Conservation (phyloP, 768 basidiomycete species). For the Suillus clintonianus region DNA sequence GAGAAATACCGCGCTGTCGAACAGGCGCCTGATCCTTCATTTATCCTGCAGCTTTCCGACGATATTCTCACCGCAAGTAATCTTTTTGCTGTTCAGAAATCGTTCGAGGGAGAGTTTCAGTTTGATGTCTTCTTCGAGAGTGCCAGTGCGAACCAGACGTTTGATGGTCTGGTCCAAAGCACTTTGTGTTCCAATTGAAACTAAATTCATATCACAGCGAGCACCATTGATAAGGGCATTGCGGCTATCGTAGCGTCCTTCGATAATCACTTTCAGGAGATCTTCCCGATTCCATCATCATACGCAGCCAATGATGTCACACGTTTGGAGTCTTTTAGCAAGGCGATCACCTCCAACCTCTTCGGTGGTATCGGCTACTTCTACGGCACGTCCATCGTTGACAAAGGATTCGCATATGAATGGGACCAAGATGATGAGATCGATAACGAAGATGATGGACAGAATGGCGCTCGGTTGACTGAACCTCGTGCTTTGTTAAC, state of each 20-base stretch:
- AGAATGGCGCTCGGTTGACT: constrained; percentile 64
- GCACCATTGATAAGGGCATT: constrained; percentile 68
- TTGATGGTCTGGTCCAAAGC: constrained; percentile 53
- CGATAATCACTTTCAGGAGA: constrained; percentile 61
- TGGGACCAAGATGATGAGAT: constrained; percentile 77
- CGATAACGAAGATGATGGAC: constrained; percentile 40
- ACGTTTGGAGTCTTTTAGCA: constrained; percentile 72
- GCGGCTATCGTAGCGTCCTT: constrained; percentile 63
- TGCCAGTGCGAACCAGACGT: constrained; percentile 59
- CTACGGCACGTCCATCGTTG: constrained; percentile 86
- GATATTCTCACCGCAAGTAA: constrained; percentile 73
- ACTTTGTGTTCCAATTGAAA: not conserved
- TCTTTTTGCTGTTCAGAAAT: constrained; percentile 85
- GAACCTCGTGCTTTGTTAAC: constrained; percentile 80
- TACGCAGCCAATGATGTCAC: constrained; percentile 48
- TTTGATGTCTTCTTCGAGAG: constrained; percentile 92
- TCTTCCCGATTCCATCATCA: constrained; percentile 69
- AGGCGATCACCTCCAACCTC: constrained; percentile 87
- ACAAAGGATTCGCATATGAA: constrained; percentile 83
- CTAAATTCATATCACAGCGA: constrained; percentile 42
- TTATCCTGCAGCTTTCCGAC: constrained; percentile 74
- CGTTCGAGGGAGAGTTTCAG: constrained; percentile 80
- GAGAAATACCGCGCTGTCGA: constrained; percentile 51
- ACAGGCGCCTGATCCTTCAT: constrained; percentile 75
- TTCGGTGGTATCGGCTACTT: constrained; percentile 95